phyloP scores from a whole-genome alignment of 164 flowering plant species.

The Akebia trifoliata region DNA sequence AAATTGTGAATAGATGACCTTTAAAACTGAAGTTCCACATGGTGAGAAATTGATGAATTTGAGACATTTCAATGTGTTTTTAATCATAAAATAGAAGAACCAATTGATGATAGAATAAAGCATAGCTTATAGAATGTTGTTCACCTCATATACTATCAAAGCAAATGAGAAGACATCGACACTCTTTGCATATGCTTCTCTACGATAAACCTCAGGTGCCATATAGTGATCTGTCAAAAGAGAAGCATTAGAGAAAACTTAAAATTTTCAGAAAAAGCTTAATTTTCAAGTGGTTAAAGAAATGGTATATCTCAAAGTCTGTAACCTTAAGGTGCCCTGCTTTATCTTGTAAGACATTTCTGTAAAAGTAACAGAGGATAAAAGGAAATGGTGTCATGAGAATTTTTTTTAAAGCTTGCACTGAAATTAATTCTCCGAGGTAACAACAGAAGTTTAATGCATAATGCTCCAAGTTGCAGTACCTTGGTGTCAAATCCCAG shows the following conservation, averaged over 20 bases:
- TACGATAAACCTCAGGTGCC: constrained; percentile 67
- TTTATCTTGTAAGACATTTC: constrained; percentile 55
- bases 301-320: constrained; percentile 31
- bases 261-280: not conserved
- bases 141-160: constrained; percentile 52
- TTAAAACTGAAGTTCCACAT: no score
- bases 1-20: no score
- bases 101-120: not conserved
- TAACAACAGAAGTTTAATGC: constrained; percentile 1
- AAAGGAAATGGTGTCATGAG: constrained; percentile 2
- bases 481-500: constrained; percentile 67
- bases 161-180: constrained; percentile 69
- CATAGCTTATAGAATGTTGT: not conserved
- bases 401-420: no score
- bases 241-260: constrained; percentile 2
- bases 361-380: constrained; percentile 13
- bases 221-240: constrained; percentile 48
- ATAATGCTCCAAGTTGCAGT: constrained; percentile 6
- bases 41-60: no score
- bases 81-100: no score
- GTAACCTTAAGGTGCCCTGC: constrained; percentile 53
- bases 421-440: no score
- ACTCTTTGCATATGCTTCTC: constrained; percentile 62
- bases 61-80: no score
- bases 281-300: not conserved